phyloP scores from a whole-genome alignment of 176 grass and related monocot genomes.

The Chloris gayana region DNA sequence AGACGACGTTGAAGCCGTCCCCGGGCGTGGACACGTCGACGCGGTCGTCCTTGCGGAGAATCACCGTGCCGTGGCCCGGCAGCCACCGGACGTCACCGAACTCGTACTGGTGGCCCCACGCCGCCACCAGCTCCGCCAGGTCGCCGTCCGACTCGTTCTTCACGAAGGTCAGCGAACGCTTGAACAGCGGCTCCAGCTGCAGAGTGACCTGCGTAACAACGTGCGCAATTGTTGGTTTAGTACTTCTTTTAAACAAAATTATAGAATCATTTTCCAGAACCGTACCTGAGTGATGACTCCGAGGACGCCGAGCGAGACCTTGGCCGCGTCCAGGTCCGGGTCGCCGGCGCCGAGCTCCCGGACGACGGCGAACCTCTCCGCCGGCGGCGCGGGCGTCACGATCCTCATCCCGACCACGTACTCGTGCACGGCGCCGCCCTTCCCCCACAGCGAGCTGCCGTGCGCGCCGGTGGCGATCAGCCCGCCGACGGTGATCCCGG shows the following conservation, averaged over 20 bases:
- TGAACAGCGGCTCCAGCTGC: neutral
- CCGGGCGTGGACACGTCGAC: constrained; percentile 3
- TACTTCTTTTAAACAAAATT: too few relatives aligned
- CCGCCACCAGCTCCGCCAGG: constrained; percentile 4
- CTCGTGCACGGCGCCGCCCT: neutral
- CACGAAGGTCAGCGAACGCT: constrained; percentile 7
- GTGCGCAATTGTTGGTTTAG: too few relatives aligned
- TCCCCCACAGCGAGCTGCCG: neutral
- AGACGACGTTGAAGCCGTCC: neutral
- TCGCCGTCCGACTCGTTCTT: constrained; percentile 4
- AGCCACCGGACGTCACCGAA: constrained; percentile 14
- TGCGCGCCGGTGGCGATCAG: neutral
- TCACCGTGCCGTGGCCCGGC: neutral
- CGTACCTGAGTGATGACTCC: constrained; percentile 12
- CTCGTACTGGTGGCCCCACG: neutral
- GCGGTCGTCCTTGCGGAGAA: neutral
- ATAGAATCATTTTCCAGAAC: too few relatives aligned
- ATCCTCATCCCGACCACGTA: neutral
- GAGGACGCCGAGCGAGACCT: constrained; percentile 35
- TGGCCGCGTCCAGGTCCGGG: constrained; percentile 25
- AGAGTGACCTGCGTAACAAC: constrained; percentile 3
- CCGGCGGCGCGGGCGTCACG: neutral
- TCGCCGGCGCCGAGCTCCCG: neutral
- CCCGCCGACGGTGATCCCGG: neutral
- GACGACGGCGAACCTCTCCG: neutral